Evolutionary conservation across 352 stramenopile species (phyloP), one percentile per base, ranked within the genome.

Genomic region (Phytophthora tubulina): DNA sequence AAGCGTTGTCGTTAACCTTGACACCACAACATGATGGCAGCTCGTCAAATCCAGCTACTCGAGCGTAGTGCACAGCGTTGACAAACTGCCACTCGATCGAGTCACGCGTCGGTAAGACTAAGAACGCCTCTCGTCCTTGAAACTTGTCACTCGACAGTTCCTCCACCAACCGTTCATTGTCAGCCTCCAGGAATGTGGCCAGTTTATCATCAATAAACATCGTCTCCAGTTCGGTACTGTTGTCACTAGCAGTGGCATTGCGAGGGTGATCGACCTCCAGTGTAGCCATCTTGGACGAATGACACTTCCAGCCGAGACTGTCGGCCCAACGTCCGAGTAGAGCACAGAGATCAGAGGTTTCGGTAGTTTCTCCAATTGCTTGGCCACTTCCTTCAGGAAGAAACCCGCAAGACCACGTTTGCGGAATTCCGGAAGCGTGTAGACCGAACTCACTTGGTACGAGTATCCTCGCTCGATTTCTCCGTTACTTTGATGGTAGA

Each of bases 81-180:
- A 72, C 72, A 62, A 86, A 86, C 58, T 86, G 80, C 82, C 80
- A 90, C 63, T 88, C 78, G 49, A 86, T 73, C 39, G 83, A 82
- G 61, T 82, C 72, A 8, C 75, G 78, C 36, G 83, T 80, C 4
- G 79, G 70, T 6, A 89, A 56, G 21, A 73, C 50, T 41, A 78
- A 64, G 54, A 86, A 88, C n/a, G 81, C 75, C 21, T 80, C 70
- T 44, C 50, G 56, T 6, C 41, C 53, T 15, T 70, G 45, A 60
- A 84, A 81, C 30, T 51, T 53, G 8, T 48, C 46, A 31, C 53
- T 62, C 1, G 35, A 62, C 39, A 89, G 62, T 46, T 91, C 75
- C 0, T 62, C 27, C 27, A 78, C 32, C 6, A 85, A 30, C 6
- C 67, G 70, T 4, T 53, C 58, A 42, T 85, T 82, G 60, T 91